phyloP scores from a whole-genome alignment of 305 asterid species.

The Solanum chacoense region DNA sequence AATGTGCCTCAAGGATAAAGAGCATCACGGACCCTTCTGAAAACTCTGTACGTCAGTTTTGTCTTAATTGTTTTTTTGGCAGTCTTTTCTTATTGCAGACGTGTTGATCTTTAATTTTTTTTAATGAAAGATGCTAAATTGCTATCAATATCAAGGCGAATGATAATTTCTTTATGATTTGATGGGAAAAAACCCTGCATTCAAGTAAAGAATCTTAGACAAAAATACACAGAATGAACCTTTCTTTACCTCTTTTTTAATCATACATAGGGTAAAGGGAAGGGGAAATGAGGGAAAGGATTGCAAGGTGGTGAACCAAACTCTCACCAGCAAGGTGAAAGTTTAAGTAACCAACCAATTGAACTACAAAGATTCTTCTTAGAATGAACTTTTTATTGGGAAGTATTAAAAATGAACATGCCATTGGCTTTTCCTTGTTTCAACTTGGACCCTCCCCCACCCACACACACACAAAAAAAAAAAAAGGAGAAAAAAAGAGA shows the following conservation, averaged over 20 bases:
- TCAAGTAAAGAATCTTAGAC: background rate
- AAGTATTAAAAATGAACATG: background rate
- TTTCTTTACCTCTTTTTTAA: background rate
- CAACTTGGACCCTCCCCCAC: background rate
- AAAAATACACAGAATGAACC: background rate
- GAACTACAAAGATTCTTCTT: background rate
- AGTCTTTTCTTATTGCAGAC: background rate
- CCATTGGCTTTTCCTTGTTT: background rate
- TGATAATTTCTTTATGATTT: background rate
- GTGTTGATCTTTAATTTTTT: background rate
- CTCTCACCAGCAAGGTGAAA: background rate
- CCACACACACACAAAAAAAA: too few relatives aligned
- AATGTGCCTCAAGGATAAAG: conserved; percentile 55
- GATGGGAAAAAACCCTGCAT: background rate
- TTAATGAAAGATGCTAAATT: background rate
- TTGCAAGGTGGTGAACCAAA: background rate
- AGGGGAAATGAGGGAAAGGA: background rate
- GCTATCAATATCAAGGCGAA: background rate
- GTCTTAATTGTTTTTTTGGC: conserved; percentile 2
- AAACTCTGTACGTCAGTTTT: conserved; percentile 37
- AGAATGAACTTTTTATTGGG: background rate
- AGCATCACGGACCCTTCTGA: conserved; percentile 31
- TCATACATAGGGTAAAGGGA: background rate
- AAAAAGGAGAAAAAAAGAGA: background rate
- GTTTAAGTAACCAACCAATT: background rate